These are phyloP conservation scores for Colletotrichum siamense DNA, from an alignment of 2,329 filamentous ascomycete species.

Conservation along the genomic window DNA sequence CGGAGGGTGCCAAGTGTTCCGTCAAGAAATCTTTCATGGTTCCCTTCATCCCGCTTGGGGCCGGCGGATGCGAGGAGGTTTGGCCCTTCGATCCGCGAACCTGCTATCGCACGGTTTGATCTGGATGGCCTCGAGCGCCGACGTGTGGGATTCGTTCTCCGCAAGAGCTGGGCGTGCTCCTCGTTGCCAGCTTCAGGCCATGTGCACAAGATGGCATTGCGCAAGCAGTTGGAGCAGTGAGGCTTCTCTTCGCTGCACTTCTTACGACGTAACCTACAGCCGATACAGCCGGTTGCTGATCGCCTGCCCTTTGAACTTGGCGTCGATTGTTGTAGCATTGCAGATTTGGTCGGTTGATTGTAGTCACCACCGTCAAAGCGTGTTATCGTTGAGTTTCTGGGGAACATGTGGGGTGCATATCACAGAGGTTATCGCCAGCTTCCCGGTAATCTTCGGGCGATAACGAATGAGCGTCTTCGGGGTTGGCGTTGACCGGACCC, in stretches of 20 bases:
- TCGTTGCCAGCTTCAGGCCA: not conserved
- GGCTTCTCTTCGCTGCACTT: not conserved
- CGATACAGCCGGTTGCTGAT: not conserved
- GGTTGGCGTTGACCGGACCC: not conserved
- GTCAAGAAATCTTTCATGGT: not conserved
- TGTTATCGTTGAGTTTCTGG: not conserved
- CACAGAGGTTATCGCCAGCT: not conserved
- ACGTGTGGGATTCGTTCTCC: not conserved
- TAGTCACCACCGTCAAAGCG: not conserved
- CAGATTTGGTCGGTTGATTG: not conserved
- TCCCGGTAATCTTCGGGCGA: not conserved
- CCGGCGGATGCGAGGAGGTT: not conserved
- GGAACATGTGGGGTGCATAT: not conserved
- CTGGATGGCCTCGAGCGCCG: not conserved
- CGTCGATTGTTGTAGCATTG: not conserved
- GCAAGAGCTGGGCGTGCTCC: not conserved
- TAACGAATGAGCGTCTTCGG: not conserved
- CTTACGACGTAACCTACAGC: not conserved
- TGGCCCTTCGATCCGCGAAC: not conserved
- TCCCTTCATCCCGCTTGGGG: not conserved
- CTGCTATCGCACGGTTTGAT: not conserved
- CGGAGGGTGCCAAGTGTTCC: not conserved
- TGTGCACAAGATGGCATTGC: not conserved
- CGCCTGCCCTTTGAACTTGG: not conserved
- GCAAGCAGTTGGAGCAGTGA: not conserved